phyloP scores from a whole-genome alignment of 176 grass and related monocot genomes.

The Oryza meyeriana region DNA sequence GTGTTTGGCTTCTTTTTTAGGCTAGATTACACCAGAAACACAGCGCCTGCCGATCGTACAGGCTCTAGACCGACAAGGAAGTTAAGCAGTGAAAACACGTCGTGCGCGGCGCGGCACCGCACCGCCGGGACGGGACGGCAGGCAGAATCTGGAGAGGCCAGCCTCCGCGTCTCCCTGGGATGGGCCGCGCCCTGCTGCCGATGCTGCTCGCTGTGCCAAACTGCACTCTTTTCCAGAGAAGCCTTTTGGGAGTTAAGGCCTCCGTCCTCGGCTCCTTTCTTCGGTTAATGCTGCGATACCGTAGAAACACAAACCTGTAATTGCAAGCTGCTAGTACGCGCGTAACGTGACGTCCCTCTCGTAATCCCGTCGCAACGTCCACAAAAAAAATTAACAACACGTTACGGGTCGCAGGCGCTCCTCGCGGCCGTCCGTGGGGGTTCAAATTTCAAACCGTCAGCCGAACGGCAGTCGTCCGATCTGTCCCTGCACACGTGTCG shows the following conservation, averaged over 20 bases:
- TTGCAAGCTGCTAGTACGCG: neutral
- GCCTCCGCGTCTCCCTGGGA: neutral
- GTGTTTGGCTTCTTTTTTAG: neutral
- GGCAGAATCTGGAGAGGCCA: neutral
- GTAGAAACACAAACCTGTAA: neutral
- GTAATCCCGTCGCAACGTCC: neutral
- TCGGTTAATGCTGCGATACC: conserved; percentile 8
- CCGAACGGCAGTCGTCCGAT: conserved; percentile 22
- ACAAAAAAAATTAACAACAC: neutral
- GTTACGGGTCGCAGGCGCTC: neutral
- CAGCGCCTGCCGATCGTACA: neutral
- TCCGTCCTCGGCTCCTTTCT: conserved; percentile 6
- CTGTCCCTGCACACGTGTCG: neutral
- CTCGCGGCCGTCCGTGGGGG: neutral
- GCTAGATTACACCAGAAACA: neutral
- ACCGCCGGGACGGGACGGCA: neutral
- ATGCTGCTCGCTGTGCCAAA: neutral
- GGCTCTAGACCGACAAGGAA: neutral
- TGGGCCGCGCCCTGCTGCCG: neutral
- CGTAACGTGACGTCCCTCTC: neutral
- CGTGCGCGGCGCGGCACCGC: neutral
- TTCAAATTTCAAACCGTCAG: conserved; percentile 2
- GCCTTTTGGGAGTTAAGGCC: conserved; percentile 23
- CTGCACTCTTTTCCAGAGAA: conserved; percentile 16
- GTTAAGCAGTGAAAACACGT: neutral